Evolutionary conservation across 768 basidiomycete species (phyloP).

Genomic region (Gloeophyllum trabeum): DNA sequence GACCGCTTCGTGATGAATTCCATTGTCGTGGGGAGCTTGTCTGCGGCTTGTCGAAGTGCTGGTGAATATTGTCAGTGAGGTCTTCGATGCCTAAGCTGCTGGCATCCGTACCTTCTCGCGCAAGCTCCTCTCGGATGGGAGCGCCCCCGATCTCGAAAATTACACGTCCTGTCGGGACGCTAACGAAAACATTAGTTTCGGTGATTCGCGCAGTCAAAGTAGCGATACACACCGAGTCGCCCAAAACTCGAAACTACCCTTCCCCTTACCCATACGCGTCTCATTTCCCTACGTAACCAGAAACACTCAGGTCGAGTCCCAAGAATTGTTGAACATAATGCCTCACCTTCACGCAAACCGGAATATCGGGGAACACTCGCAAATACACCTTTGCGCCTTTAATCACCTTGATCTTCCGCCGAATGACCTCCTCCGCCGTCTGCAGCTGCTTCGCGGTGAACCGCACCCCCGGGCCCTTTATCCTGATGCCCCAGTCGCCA

Average conservation of each 20-base stretch:
- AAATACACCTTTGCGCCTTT: conserved; percentile 84
- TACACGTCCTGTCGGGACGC: conserved; percentile 81
- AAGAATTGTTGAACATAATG: too few relatives aligned
- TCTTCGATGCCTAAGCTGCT: conserved; percentile 1
- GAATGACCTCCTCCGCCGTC: conserved; percentile 79
- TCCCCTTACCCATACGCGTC: conserved; percentile 99
- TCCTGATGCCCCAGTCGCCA: conserved; percentile 87
- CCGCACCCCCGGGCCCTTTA: conserved; percentile 71
- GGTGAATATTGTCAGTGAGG: neutral
- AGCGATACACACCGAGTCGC: conserved; percentile 65
- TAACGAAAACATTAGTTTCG: conserved; percentile 18
- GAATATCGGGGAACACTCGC: conserved; percentile 92
- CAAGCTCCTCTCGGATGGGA: conserved; percentile 85
- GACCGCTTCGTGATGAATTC: conserved; percentile 71
- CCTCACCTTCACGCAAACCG: conserved; percentile 89
- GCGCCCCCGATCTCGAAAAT: conserved; percentile 90
- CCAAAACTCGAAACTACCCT: conserved; percentile 97
- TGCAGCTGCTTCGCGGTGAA: conserved; percentile 85
- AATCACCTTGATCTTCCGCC: conserved; percentile 79
- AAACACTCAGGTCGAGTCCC: too few relatives aligned
- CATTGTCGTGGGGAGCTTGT: conserved; percentile 77
- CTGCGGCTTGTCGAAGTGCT: conserved; percentile 85
- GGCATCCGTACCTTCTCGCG: conserved; percentile 66
- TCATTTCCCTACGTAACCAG: conserved; percentile 96
- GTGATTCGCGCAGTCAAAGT: neutral